Conservation (phyloP, 176 grass and related monocot species). For the Avena sativa region DNA sequence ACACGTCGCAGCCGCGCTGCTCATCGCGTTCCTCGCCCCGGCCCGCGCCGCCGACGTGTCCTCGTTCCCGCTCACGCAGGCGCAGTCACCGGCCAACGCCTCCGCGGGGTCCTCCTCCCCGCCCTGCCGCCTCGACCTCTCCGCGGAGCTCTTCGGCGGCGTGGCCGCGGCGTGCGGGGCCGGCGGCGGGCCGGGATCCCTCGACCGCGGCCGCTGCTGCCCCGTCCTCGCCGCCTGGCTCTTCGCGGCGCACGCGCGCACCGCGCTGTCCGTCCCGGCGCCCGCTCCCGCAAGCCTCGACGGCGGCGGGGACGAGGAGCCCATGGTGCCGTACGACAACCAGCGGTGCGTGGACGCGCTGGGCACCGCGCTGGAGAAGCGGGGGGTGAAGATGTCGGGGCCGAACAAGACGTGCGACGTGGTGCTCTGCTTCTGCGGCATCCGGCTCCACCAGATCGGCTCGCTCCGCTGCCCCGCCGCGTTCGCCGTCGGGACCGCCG, state of each 20-base stretch:
- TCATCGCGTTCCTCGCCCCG: conserved; percentile 41
- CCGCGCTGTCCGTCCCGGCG: conserved; percentile 66
- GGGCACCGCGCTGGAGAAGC: conserved; percentile 70
- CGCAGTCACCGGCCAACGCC: conserved; percentile 44
- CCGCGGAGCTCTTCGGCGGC: conserved; percentile 94
- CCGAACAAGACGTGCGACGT: conserved; percentile 90
- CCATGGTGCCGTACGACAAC: conserved; percentile 96
- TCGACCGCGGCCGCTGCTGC: conserved; percentile 93
- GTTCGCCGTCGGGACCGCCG: conserved; percentile 56
- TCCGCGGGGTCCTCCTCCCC: conserved; percentile 54
- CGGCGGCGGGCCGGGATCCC: conserved; percentile 40
- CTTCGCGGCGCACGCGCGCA: conserved; percentile 94
- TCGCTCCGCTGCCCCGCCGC: conserved; percentile 95
- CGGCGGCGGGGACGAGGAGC: conserved; percentile 55
- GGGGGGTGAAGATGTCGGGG: conserved; percentile 63
- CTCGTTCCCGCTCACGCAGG: conserved; percentile 44
- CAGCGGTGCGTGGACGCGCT: conserved; percentile 93
- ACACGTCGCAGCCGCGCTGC: conserved; percentile 23
- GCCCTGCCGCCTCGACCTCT: conserved; percentile 93
- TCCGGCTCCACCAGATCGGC: conserved; percentile 96
- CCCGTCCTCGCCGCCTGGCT: conserved; percentile 97
- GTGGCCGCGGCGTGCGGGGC: conserved; percentile 85
- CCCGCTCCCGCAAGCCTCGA: conserved; percentile 42
- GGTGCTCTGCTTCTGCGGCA: conserved; percentile 96
- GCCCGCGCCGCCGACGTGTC: conserved; percentile 22